Conservation (phyloP, 1,139 yeast genomes). For the Yamadazyma membranifaciens region DNA sequence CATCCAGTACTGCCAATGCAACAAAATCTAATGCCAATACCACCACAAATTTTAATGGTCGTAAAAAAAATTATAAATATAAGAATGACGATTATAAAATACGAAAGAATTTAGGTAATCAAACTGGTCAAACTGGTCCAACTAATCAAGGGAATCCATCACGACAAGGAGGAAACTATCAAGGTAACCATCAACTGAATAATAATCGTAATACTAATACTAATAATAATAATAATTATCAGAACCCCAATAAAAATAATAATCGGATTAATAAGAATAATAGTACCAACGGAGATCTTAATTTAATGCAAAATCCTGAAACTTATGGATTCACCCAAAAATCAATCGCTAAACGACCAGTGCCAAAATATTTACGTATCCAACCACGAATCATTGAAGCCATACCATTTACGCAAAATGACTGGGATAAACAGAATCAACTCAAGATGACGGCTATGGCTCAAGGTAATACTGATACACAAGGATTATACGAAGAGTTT, state of each 20-base stretch:
- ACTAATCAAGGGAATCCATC: neutral
- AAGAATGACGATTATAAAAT: no score
- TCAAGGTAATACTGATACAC: constrained; percentile 30
- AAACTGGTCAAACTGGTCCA: no score
- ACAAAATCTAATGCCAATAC: neutral
- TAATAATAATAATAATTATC: neutral
- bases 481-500: constrained; percentile 49
- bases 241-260: constrained; percentile 1
- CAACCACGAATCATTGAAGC: constrained; percentile 40
- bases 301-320: constrained; percentile 25
- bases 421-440: constrained; percentile 45
- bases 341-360: constrained; percentile 22
- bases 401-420: constrained; percentile 32
- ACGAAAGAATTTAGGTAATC: no score
- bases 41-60: no score
- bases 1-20: neutral
- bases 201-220: no score
- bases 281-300: constrained; percentile 19
- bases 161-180: no score
- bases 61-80: no score
- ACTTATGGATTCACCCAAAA: constrained; percentile 27
- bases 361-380: constrained; percentile 35
- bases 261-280: neutral
- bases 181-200: no score
- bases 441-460: constrained; percentile 39